Evolutionary conservation across 495 filamentous ascomycete genomes (phyloP), one percentile per base, ranked within the genome.

Genomic region (Talaromyces ruber): DNA sequence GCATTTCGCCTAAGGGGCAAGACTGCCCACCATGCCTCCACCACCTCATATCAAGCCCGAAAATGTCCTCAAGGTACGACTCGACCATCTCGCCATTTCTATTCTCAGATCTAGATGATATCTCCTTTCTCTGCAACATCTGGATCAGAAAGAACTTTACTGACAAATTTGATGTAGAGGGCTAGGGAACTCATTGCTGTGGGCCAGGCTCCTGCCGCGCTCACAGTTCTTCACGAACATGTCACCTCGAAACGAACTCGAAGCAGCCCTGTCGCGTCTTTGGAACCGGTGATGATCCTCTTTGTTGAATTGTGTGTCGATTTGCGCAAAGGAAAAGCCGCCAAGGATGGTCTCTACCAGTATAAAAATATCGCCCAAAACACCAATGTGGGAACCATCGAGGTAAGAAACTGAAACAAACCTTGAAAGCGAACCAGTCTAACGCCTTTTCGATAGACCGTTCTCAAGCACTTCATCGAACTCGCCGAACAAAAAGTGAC

Each of bases 351-450:
- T 57, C 82, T 98, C 29, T 98, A 98, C 70, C 92, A 97, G 69
- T 98, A 98, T 84, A 98, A 98, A 84, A 98, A 98, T 73, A 97
- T 96, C 66, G 90, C 91, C 54, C 94, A 98, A 76, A 98, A 98
- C 78, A 97, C 93, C 66, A 98, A 97, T 69, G 93, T 98, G 59
- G 92, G 86, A 67, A 98, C 95, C 37, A 98, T 98, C 74, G 94
- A 98, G 85, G 89, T 91, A 80, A 43, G 78, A 7, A 59, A 29
- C 11, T 29, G 14, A 26, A 32, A 24, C 22, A 14, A 39, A 9
- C 22, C 22, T 60, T 29, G 2, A 29, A 18, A 39, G 45, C 50
- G 32, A 64, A 63, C 43, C 45, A 11, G 52, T 57, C 56, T 60
- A 54, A 63, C 59, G 50, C 45, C 29, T 71, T 64, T 62, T 32